These are phyloP conservation scores for Panicum virgatum DNA, from an alignment of 202 grass and related monocot genomes.

Conservation along the genomic window DNA sequence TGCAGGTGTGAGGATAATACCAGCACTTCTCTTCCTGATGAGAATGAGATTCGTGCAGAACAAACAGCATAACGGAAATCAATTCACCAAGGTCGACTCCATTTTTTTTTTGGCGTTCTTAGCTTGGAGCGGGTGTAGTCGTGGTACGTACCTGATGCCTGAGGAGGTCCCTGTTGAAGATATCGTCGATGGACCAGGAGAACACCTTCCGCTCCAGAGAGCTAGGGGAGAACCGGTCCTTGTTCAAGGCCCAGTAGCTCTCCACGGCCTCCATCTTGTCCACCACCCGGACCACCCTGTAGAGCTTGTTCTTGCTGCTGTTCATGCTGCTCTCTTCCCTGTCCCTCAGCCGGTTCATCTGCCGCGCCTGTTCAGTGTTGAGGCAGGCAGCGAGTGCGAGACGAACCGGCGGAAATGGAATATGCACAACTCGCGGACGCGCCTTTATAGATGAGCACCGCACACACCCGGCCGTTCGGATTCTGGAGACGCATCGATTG, in stretches of 20 bases:
- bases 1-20: not conserved
- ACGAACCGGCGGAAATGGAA: not conserved
- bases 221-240: conserved; percentile 19
- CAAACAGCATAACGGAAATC: not conserved
- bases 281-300: not conserved
- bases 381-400: not conserved
- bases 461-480: not conserved
- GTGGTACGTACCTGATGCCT: not conserved
- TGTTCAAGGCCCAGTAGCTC: conserved; percentile 11
- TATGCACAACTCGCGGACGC: not conserved
- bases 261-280: not conserved
- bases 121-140: not conserved
- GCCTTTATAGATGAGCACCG: not conserved
- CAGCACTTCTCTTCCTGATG: not conserved
- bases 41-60: not conserved
- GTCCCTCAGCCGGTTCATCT: not conserved
- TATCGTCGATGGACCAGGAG: conserved; percentile 37
- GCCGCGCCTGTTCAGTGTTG: not conserved
- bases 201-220: conserved; percentile 26
- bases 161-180: conserved; percentile 44
- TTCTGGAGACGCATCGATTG: not conserved
- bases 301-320: not conserved
- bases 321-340: not conserved
- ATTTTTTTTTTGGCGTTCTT: not conserved
- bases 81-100: no score